These are phyloP conservation scores for Saccharomycopsis capsularis DNA, from an alignment of 805 yeast genomes.

Conservation along the genomic window DNA sequence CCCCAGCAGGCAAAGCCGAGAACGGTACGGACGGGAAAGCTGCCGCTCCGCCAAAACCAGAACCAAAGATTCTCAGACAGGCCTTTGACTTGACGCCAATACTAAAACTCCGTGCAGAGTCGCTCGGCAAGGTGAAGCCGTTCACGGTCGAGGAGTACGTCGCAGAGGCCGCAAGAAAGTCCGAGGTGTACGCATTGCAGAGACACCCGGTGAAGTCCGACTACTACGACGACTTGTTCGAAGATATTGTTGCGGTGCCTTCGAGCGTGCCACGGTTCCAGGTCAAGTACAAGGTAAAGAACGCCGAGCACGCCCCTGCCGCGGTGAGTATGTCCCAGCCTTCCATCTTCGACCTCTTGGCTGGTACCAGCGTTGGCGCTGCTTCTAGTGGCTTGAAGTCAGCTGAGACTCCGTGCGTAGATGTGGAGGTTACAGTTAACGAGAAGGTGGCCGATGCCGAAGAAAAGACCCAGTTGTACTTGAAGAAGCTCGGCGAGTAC, in stretches of 20 bases:
- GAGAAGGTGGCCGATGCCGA: slow-evolving; percentile 40
- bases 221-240: slow-evolving; percentile 53
- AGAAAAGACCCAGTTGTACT: slow-evolving; percentile 36
- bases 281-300: slow-evolving; percentile 29
- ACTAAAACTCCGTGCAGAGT: slow-evolving; percentile 26
- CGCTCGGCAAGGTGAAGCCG: slow-evolving; percentile 26
- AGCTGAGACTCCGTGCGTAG: slow-evolving; percentile 27
- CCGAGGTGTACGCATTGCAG: slow-evolving; percentile 39
- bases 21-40: slow-evolving; percentile 23
- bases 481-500: slow-evolving; percentile 27
- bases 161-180: slow-evolving; percentile 38
- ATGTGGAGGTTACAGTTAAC: slow-evolving; percentile 32
- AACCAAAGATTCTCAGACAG: slow-evolving; percentile 31
- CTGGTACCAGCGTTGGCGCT: slow-evolving; percentile 18
- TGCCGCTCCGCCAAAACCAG: slow-evolving; percentile 26
- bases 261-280: slow-evolving; percentile 38
- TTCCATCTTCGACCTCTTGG: slow-evolving; percentile 28
- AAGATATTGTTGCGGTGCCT: slow-evolving; percentile 45
- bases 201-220: slow-evolving; percentile 36
- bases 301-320: slow-evolving; percentile 22
- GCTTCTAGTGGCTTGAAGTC: slow-evolving; percentile 24
- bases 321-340: slow-evolving; percentile 20
- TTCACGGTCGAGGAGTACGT: slow-evolving; percentile 31
- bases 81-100: slow-evolving; percentile 28
- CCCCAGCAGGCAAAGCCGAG: slow-evolving; percentile 27